Base-by-base conservation (phyloP, 352 stramenopile species). In the Pythium volutum region DNA sequence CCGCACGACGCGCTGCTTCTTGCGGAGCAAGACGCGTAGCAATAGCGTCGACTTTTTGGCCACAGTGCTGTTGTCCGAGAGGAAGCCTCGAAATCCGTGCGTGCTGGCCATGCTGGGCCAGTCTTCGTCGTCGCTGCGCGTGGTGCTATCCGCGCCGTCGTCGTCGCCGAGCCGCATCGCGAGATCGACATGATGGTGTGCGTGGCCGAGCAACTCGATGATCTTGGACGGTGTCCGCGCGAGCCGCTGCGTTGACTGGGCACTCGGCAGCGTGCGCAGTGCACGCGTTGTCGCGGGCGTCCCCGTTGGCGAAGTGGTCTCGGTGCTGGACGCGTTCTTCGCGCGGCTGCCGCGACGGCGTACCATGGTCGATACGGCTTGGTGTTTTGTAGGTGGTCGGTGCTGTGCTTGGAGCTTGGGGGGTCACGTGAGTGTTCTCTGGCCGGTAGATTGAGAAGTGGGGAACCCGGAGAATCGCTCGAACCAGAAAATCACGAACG, bases 101-200 rank as follows among this genome's bases (percentile, higher is more conserved):
- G 25, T 60, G 23, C 52, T 38, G 3, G 26, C 23, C 25, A 61
- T 36, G 3, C 23, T 61, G 0, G 60, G 60, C 60, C 60, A 67
- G 25, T 57, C 52, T 11, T 57, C 49, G 10, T 59, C 61, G 9
- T 15, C 55, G 18, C 29, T 23, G 36, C 47, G n/a, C 9, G 55
- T 20, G 31, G 42, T 20, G n/a, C 70, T 36, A 11, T 36, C 31
- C 14, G 31, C 31, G 31, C 4, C 33, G 4, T 62, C 49, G 23
- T 39, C 55, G 4, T 51, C 47, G 33, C 54, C 57, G 5, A 62
- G 20, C 0, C 54, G 31, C 31, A 75, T 45, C 6, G 51, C 59
- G 12, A 64, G 55, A n/a, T 76, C 56, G 34, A 76, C 56, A 36
- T 73, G 69, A 7, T 66, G 59, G 36, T 77, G 63, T 14, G 73